phyloP scores from a whole-genome alignment of 1,284 basidiomycete genomes.

The Tilletia indica region DNA sequence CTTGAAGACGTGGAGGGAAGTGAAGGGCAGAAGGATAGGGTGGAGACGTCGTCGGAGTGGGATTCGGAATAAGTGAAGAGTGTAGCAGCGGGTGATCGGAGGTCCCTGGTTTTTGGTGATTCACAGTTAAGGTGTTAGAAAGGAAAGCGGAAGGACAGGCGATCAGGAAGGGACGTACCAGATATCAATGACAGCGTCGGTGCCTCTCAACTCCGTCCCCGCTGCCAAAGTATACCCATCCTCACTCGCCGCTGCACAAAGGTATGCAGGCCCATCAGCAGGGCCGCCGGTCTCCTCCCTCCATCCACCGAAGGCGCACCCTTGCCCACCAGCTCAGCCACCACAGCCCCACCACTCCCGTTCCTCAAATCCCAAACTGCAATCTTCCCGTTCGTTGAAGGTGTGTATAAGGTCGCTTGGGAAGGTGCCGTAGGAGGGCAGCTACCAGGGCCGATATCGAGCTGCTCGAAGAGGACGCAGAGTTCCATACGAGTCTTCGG shows the following conservation, averaged over 20 bases:
- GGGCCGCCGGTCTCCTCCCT: slow-evolving; percentile 1
- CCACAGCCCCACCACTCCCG: not conserved
- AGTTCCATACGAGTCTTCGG: not conserved
- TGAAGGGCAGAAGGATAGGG: slow-evolving; percentile 39
- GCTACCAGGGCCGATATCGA: not conserved
- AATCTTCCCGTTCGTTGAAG: slow-evolving; percentile 11
- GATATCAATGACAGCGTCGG: slow-evolving; percentile 46
- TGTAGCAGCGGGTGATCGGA: slow-evolving; percentile 31
- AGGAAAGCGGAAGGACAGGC: not conserved
- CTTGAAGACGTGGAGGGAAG: not conserved
- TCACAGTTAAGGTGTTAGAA: not conserved
- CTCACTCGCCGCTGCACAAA: slow-evolving; percentile 9
- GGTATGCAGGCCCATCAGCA: slow-evolving; percentile 17
- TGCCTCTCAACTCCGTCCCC: slow-evolving; percentile 47
- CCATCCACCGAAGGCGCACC: not conserved
- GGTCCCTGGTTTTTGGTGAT: slow-evolving; percentile 27
- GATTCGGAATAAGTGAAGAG: slow-evolving; percentile 48
- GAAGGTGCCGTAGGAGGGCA: not conserved
- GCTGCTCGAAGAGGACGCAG: not conserved
- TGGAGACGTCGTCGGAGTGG: slow-evolving; percentile 52
- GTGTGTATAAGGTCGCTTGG: not conserved
- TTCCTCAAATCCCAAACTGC: slow-evolving; percentile 3
- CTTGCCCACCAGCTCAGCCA: not conserved
- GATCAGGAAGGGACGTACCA: slow-evolving; percentile 24
- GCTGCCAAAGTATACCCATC: slow-evolving; percentile 31